These are phyloP conservation scores for Leucosporidium creatinivorum DNA, from an alignment of 768 basidiomycete genomes.

Conservation along the genomic window DNA sequence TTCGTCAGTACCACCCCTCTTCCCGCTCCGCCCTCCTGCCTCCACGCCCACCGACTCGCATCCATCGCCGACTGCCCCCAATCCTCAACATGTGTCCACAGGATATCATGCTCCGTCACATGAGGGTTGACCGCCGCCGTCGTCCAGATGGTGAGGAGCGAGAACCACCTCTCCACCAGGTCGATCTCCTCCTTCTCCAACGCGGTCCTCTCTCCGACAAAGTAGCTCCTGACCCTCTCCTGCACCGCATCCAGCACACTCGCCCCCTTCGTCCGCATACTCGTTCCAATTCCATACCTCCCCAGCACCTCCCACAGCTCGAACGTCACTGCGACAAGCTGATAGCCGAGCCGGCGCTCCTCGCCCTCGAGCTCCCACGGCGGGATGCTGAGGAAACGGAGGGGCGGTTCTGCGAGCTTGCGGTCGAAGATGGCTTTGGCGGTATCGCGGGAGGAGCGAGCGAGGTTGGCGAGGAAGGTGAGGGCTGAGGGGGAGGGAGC, in stretches of 20 bases:
- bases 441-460: constrained; percentile 59
- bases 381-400: constrained; percentile 62
- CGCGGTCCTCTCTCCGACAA: background rate
- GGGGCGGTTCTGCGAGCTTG: constrained; percentile 53
- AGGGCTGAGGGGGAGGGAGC: constrained; percentile 48
- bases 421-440: constrained; percentile 53
- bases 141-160: constrained; percentile 63
- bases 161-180: constrained; percentile 52
- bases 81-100: constrained; percentile 78
- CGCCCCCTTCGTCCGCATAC: constrained; percentile 14
- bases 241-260: constrained; percentile 10
- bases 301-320: constrained; percentile 60
- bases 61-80: constrained; percentile 58
- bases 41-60: constrained; percentile 47
- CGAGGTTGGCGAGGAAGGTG: constrained; percentile 53
- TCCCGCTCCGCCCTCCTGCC: background rate
- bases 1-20: constrained; percentile 33
- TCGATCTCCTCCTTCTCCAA: constrained; percentile 42
- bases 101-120: constrained; percentile 70
- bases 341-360: constrained; percentile 46
- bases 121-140: constrained; percentile 86
- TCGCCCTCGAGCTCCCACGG: constrained; percentile 44
- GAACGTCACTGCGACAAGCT: constrained; percentile 50
- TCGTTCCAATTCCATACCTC: constrained; percentile 54
- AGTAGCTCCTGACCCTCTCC: constrained; percentile 3